Conservation (phyloP, 306 rosid genomes). For the Mimosa pudica region DNA sequence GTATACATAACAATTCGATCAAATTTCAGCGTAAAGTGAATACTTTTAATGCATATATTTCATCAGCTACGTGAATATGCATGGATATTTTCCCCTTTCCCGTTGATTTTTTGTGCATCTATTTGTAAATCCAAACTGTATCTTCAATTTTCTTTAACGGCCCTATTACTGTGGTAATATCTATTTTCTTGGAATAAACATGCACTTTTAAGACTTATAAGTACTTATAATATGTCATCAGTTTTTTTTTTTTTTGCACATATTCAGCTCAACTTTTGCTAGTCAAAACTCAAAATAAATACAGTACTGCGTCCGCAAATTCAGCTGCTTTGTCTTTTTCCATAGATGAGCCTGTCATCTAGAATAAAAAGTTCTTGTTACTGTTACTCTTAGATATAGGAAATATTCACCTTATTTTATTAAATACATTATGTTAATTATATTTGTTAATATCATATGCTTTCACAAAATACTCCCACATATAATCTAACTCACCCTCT, state of each 20-base stretch:
- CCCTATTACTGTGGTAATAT: not conserved
- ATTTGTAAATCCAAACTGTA: not conserved
- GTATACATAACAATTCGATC: not conserved
- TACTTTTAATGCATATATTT: not conserved
- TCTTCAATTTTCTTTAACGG: not conserved
- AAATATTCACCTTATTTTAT: too few species aligned
- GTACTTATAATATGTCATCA: not conserved
- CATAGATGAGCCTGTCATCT: constrained; percentile 23
- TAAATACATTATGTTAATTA: too few species aligned
- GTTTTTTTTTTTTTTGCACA: not conserved
- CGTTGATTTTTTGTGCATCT: not conserved
- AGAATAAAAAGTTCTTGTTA: too few species aligned
- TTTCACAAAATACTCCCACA: too few species aligned
- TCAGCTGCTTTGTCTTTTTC: constrained; percentile 23
- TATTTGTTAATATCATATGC: too few species aligned
- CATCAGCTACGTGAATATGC: not conserved
- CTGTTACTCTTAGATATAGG: too few species aligned
- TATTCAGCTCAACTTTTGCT: not conserved
- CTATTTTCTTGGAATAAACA: not conserved
- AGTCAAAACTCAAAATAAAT: not conserved
- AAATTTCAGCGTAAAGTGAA: not conserved
- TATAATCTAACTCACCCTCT: too few species aligned
- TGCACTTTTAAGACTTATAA: not conserved
- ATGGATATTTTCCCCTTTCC: not conserved
- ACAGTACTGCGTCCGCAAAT: not conserved